Evolutionary conservation across 2,329 filamentous ascomycete genomes (phyloP), one percentile per base, ranked within the genome.

Genomic region (Neurospora sp.): DNA sequence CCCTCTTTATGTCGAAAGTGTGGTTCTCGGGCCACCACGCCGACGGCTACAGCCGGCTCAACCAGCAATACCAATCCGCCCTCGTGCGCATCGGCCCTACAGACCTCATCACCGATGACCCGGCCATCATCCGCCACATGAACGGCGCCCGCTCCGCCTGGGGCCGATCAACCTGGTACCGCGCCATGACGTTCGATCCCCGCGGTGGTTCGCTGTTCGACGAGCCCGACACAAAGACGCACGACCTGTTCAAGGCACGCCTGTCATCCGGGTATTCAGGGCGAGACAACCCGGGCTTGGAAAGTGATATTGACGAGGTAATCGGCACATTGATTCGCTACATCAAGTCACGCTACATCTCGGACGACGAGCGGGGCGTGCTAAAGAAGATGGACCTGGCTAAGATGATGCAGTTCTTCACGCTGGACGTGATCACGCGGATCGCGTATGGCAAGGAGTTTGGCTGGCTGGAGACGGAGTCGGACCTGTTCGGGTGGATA

Each of bases 401-500:
- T 5, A 78, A 78, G 39, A 84, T 84, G 68, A 80, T 83, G 2
- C 83, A 85, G 69, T 87, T 81, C 77, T 82, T 87, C 66, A 86
- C 85, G 0, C 77, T 87, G 3, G 86, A 88, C 72, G 83, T 87
- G 46, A 86, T 88, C 71, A 84, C 81, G 33, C 79, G 81, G 3
- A 74, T 88, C 12, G 84, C 83, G 0, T 83, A 87, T 37, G 85
- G 85, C 57, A 75, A 81, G 66, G 76, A 80, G 4, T 84, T 86
- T 67, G 83, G 84, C 10, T 84, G 82, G 72, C 75, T 85, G 4
- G 78, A 80, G 6, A 71, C 78, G 17, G 82, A 87, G 74, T 74
- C 77, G 6, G 84, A 87, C 71, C 75, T 81, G 1, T 82, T 82
- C 69, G 79, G 78, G 57, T 85, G 84, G 74, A 82, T 85, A 11